phyloP scores from a whole-genome alignment of 768 basidiomycete genomes.

The Termitomyces sp. region DNA sequence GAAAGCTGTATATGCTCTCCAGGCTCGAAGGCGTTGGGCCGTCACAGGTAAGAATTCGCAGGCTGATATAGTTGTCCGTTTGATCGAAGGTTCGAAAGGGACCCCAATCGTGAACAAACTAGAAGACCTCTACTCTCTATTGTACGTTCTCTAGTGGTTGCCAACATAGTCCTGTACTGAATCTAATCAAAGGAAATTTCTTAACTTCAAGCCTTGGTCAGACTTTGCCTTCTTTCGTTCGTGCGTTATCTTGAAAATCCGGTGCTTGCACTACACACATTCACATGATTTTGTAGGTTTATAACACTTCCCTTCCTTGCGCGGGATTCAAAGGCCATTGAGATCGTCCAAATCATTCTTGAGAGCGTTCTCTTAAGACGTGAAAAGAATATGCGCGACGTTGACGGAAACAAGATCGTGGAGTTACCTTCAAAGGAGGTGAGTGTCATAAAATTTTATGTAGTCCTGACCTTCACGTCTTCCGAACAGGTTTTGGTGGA shows the following conservation, averaged over 20 bases:
- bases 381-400: constrained; percentile 91
- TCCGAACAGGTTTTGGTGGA: constrained; percentile 55
- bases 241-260: constrained; percentile 32
- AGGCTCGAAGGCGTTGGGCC: constrained; percentile 80
- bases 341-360: constrained; percentile 91
- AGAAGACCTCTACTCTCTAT: constrained; percentile 85
- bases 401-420: constrained; percentile 81
- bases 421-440: constrained; percentile 86
- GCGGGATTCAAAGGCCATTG: constrained; percentile 87
- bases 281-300: constrained; percentile 43
- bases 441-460: background rate
- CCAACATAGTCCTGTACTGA: background rate
- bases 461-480: background rate
- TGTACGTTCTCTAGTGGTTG: constrained; percentile 31
- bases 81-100: constrained; percentile 29
- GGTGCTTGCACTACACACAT: background rate
- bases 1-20: constrained; percentile 81
- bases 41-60: constrained; percentile 55
- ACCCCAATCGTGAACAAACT: constrained; percentile 95
- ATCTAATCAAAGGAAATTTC: constrained; percentile 56
- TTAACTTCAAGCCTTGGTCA: constrained; percentile 77
- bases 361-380: constrained; percentile 83
- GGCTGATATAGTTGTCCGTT: background rate
- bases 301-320: constrained; percentile 90
- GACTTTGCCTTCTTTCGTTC: constrained; percentile 86